These are phyloP conservation scores for Geotrichum cucujoidarum DNA, from an alignment of 1,139 yeast species.

Conservation along the genomic window DNA sequence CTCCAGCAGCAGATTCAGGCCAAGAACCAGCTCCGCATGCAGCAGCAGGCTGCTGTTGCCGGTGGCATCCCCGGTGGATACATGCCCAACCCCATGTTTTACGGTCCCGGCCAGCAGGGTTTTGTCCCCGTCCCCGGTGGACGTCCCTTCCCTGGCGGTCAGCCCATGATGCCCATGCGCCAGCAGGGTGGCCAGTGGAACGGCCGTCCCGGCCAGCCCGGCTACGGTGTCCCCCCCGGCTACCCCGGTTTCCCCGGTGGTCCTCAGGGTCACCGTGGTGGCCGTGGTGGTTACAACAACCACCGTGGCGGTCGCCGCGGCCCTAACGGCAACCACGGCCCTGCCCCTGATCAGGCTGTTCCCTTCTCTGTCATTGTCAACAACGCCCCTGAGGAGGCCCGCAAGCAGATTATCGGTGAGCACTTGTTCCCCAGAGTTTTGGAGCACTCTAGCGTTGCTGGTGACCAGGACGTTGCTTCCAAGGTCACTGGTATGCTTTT, in stretches of 20 bases:
- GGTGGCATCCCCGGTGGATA: constrained; percentile 92
- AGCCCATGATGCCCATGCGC: constrained; percentile 69
- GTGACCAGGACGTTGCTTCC: constrained; percentile 87
- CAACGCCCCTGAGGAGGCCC: constrained; percentile 63
- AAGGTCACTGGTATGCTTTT: constrained; percentile 98
- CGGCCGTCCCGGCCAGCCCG: constrained; percentile 36
- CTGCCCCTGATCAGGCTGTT: constrained; percentile 25
- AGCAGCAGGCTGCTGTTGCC: constrained; percentile 67
- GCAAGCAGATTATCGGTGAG: constrained; percentile 96
- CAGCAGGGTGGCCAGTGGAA: constrained; percentile 66
- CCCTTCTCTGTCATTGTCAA: constrained; percentile 36
- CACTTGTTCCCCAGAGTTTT: constrained; percentile 93
- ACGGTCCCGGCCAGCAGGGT: constrained; percentile 72
- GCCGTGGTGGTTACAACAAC: constrained; percentile 24
- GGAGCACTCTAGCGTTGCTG: constrained; percentile 69
- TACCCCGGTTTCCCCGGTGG: constrained; percentile 54
- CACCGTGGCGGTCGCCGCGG: constrained; percentile 24
- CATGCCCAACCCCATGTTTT: constrained; percentile 86
- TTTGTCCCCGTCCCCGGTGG: constrained; percentile 60
- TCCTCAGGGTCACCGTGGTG: constrained; percentile 34
- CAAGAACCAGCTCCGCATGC: constrained; percentile 97
- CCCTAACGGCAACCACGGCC: constrained; percentile 22
- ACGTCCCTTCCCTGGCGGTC: constrained; percentile 74
- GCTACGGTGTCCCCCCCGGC: constrained; percentile 77
- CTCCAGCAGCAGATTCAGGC: constrained; percentile 97